A percentile compares a stretch with the other conserved stretches of the same genome.
These are phyloP conservation scores for Yamadazyma atlantica DNA, from an alignment of 1,139 yeast species.

Conservation along the genomic window DNA sequence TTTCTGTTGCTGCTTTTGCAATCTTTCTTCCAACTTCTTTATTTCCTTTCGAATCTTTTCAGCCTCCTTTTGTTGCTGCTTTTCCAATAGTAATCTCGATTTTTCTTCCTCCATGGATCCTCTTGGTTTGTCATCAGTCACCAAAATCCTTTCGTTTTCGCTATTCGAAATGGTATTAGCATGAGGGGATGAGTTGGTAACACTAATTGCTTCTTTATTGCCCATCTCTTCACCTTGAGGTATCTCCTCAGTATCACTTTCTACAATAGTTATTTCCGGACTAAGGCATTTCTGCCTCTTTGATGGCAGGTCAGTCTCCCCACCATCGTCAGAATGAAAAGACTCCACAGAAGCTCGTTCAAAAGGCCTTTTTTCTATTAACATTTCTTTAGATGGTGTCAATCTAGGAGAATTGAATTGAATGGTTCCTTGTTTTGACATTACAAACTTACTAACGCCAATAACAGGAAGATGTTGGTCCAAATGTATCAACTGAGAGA, in stretches of 20 bases:
- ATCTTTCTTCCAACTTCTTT: conserved; percentile 6
- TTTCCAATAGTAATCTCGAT: conserved; percentile 9
- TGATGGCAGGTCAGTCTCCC: conserved; percentile 4
- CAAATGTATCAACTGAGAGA: background rate
- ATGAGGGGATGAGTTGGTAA: too few relatives aligned
- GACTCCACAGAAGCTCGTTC: background rate
- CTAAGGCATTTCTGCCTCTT: conserved; percentile 9
- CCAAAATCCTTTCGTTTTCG: conserved; percentile 10
- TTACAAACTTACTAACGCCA: background rate
- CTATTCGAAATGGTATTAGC: background rate
- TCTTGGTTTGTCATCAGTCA: background rate
- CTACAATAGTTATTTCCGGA: conserved; percentile 7
- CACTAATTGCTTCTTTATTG: too few relatives aligned
- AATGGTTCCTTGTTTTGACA: conserved; percentile 1
- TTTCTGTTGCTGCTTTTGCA: conserved; percentile 8
- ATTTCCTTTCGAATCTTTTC: conserved; percentile 4
- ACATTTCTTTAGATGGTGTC: conserved; percentile 5
- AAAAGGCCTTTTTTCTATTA: background rate
- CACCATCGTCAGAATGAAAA: background rate
- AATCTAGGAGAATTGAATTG: conserved; percentile 7
- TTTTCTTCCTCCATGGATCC: conserved; percentile 1
- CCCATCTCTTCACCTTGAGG: background rate
- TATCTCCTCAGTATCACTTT: conserved; percentile 17
- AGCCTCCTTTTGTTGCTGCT: conserved; percentile 15
- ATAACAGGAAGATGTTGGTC: background rate